A percentile compares a stretch with the other conserved stretches of the same genome.
These are phyloP conservation scores for Rachicladosporium sp. DNA, from an alignment of 2,329 filamentous ascomycete genomes.

Conservation along the genomic window DNA sequence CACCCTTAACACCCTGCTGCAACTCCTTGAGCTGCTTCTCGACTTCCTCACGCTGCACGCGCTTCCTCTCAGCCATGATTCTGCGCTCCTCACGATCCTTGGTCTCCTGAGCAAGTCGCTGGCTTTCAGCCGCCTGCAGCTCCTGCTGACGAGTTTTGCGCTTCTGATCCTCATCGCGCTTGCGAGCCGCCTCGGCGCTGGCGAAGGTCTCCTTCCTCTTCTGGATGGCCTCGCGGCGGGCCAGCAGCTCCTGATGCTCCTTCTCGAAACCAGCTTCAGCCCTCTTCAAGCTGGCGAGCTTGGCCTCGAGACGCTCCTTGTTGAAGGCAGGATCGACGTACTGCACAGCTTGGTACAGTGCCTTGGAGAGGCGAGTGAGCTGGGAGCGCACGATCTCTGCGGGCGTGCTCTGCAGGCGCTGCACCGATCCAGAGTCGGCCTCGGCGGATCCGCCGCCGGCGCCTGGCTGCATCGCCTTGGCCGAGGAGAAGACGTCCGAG, in stretches of 20 bases:
- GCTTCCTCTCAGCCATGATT: slow-evolving; percentile 74
- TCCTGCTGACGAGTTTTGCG: slow-evolving; percentile 80
- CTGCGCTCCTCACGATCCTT: slow-evolving; percentile 80
- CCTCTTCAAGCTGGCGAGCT: slow-evolving; percentile 65
- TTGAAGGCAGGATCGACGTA: slow-evolving; percentile 89
- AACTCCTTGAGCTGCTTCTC: slow-evolving; percentile 91
- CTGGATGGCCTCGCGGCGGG: slow-evolving; percentile 80
- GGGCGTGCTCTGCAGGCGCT: slow-evolving; percentile 92
- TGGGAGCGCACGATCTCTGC: slow-evolving; percentile 96
- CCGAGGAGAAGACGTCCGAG: slow-evolving; percentile 93
- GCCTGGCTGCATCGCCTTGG: slow-evolving; percentile 79
- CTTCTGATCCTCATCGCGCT: slow-evolving; percentile 82
- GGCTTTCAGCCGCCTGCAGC: slow-evolving; percentile 77
- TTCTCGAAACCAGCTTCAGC: slow-evolving; percentile 81
- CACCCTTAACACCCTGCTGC: slow-evolving; percentile 72
- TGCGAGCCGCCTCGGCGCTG: slow-evolving; percentile 72
- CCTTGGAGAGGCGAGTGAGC: slow-evolving; percentile 79
- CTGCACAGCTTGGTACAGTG: slow-evolving; percentile 84
- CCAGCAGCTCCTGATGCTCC: slow-evolving; percentile 76
- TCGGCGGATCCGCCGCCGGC: slow-evolving; percentile 80
- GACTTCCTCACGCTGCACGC: slow-evolving; percentile 42
- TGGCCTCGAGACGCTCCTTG: slow-evolving; percentile 65
- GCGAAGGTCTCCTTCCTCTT: slow-evolving; percentile 96
- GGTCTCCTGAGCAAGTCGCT: slow-evolving; percentile 83
- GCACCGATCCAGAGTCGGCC: slow-evolving; percentile 68